A percentile compares a stretch with the other conserved stretches of the same genome.
These are phyloP conservation scores for Claviceps purpurea DNA, from an alignment of 2,329 filamentous ascomycete genomes.

Conservation along the genomic window DNA sequence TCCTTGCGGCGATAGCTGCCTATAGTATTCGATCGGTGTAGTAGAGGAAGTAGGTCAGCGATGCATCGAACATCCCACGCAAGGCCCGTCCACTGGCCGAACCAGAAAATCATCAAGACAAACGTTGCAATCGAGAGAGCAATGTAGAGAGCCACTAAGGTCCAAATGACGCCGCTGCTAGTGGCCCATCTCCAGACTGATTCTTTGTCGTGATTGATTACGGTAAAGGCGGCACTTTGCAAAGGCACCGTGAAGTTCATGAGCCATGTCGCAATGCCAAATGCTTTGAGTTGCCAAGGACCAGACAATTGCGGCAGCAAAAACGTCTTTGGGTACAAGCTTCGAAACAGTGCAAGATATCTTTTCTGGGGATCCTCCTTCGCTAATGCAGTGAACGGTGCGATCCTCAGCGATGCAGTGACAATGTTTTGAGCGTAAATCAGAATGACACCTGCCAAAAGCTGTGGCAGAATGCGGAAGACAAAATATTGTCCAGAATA, in stretches of 20 bases:
- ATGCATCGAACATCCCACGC: conserved; percentile 76
- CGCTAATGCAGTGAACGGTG: conserved; percentile 69
- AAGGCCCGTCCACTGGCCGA: conserved; percentile 54
- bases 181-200: conserved; percentile 62
- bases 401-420: conserved; percentile 57
- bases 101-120: conserved; percentile 49
- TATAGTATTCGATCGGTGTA: conserved; percentile 69
- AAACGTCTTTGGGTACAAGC: conserved; percentile 58
- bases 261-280: conserved; percentile 61
- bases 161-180: conserved; percentile 67
- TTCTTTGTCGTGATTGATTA: conserved; percentile 39
- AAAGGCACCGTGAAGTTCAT: conserved; percentile 70
- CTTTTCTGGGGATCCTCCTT: conserved; percentile 45
- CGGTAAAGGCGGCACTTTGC: conserved; percentile 62
- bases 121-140: conserved; percentile 44
- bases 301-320: conserved; percentile 45
- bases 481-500: conserved; percentile 69
- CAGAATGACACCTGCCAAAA: conserved; percentile 57
- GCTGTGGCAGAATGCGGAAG: conserved; percentile 72
- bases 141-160: conserved; percentile 59
- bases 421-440: conserved; percentile 68
- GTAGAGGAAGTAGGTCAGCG: conserved; percentile 65
- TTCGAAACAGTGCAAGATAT: conserved; percentile 51
- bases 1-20: conserved; percentile 57
- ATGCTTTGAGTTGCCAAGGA: conserved; percentile 52